A percentile compares a stretch with the other conserved stretches of the same genome.
Evolutionary conservation across 352 stramenopile genomes (phyloP).

Genomic region (Albugo candida): DNA sequence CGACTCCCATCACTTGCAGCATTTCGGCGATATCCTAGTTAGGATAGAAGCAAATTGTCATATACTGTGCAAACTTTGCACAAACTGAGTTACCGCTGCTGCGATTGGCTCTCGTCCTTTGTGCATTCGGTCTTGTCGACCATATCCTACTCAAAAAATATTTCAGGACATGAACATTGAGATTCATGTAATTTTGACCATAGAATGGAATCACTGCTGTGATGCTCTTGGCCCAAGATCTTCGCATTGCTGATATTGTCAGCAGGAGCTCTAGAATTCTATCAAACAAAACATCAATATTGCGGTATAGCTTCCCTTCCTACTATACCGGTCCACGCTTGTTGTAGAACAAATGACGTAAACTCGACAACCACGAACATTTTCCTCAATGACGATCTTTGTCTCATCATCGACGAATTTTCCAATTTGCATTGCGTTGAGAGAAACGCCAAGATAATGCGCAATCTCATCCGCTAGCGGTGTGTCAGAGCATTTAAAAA

Average conservation of each 20-base stretch:
- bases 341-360: conserved; percentile 79
- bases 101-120: conserved; percentile 65
- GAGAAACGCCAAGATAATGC: conserved; percentile 45
- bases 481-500: conserved; percentile 79
- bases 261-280: conserved; percentile 73
- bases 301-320: not conserved
- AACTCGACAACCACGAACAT: conserved; percentile 59
- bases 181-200: conserved; percentile 8
- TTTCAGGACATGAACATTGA: not conserved
- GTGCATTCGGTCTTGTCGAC: conserved; percentile 70
- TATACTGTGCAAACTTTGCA: not conserved
- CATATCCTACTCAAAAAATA: conserved; percentile 15
- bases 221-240: conserved; percentile 71
- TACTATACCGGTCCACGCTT: conserved; percentile 59
- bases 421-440: conserved; percentile 55
- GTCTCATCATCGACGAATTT: conserved; percentile 77
- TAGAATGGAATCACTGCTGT: conserved; percentile 78
- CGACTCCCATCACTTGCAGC: conserved; percentile 79
- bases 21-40: conserved; percentile 61
- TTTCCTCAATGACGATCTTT: conserved; percentile 49
- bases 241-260: conserved; percentile 66
- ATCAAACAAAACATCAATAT: conserved; percentile 1
- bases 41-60: not conserved
- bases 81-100: conserved; percentile 21
- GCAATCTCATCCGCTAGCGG: conserved; percentile 75